Evolutionary conservation across 2,329 filamentous ascomycete genomes (phyloP).

Genomic region (Fusarium bulbicola): DNA sequence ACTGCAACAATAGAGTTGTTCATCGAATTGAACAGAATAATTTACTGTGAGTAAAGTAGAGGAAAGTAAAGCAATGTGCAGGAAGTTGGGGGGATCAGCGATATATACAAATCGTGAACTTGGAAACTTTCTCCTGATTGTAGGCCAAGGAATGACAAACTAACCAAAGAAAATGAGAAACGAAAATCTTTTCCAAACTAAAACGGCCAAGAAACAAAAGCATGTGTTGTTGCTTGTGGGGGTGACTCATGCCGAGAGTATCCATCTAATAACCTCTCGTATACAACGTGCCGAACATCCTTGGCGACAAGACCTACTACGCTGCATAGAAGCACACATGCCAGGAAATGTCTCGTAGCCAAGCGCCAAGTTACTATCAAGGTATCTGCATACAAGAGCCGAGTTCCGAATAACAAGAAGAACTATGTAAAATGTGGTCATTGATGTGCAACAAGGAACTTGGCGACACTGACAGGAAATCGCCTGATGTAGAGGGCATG

Average conservation of each 20-base stretch:
- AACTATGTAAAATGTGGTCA: background rate
- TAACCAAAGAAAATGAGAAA: background rate
- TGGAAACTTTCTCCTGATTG: background rate
- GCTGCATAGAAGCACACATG: no score
- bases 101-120: background rate
- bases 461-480: background rate
- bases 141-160: background rate
- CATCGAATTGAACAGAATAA: background rate
- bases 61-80: background rate
- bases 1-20: background rate
- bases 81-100: background rate
- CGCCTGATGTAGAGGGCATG: background rate
- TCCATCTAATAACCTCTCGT: background rate
- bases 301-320: background rate
- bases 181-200: background rate
- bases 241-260: background rate
- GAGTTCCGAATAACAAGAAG: background rate
- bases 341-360: background rate
- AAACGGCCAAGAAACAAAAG: background rate
- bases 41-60: background rate
- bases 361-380: background rate
- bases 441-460: background rate
- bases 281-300: background rate
- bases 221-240: background rate
- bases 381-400: background rate